Base-by-base conservation (phyloP, 2,329 filamentous ascomycete species). In the Pseudogymnoascus sp. region DNA sequence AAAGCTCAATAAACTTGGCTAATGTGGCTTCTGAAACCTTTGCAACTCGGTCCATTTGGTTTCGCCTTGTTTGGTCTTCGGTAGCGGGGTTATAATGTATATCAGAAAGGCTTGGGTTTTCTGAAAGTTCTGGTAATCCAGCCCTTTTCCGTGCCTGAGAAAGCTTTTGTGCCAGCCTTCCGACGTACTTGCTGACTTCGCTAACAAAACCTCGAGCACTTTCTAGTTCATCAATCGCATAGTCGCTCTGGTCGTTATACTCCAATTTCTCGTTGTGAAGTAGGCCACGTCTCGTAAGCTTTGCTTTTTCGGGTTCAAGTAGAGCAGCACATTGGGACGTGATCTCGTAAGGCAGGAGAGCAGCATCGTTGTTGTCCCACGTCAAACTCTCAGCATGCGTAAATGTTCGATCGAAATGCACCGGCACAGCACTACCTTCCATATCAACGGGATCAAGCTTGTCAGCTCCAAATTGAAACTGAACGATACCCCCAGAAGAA, bases 391-490 rank as follows among this genome's bases (percentile, higher is more conserved):
- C 83, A 4, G 83, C 80, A 72, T 97, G 93, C 16, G 86, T 91
- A 80, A 91, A 97, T 0, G 93, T 97, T 55, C 93, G 86, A 61
- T 90, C 86, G 71, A 97, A 97, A 71, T 97, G 84, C 60, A 99
- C 94, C 4, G 94, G 94, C 69, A 90, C 91, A 6, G 91, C 93
- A 66, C 89, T 88, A 45, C 92, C 94, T 74, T 99, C 94, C 93
- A 99, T 99, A 72, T 97, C 92, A 19, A 97, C 89, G 1, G 94
- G 94, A 73, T 99, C 94, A 33, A 99, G 80, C 66, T 93, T 92
- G 71, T 99, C 94, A 33, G 94, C 94, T 73, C 94, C 94, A 70
- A 96, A 99, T 72, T 96, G 92, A 77, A 99, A 97, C 73, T 99
- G 94, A 2, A 99, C 92, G 65, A 99, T 89, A 33, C 87, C 87